Base-by-base conservation (phyloP, 331 rosid species). In the Arachis monticola region DNA sequence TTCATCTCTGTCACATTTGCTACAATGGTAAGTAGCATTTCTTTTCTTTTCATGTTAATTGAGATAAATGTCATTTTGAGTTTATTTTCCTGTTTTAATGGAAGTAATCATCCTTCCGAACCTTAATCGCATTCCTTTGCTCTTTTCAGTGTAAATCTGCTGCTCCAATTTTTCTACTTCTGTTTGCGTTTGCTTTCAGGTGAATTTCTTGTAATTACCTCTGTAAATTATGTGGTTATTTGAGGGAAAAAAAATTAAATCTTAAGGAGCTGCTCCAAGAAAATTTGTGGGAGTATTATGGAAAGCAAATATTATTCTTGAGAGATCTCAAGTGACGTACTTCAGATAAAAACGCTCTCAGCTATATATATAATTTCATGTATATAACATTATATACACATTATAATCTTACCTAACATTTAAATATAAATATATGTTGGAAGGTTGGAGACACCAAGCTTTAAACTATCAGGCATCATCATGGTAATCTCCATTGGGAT, bases 161-260 rank as follows among this genome's bases (percentile, higher is more conserved):
- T 13, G 89, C 99, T 84, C 99, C 99, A 57, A 87, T 95, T 81
- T 95, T 95, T 81, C 97, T 95, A 63, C 96, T 95, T 70, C 93
- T 95, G 65, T 95, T 95, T 81, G 99, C 99, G 74, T 95, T 95
- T 77, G 97, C 92, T 82, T 90, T 95, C 87, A 87, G 96, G 99
- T 95, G 68, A 78, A 70, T 76, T 72, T 69, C 80, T 75, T 73
- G 48, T 76, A 66, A 35, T 57, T 78, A 72, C 40, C 80, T 56
- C 63, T 80, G 8, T 45, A 76, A 76, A 73, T 62, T 69, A 74
- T 59, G 59, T 22, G 27, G 27, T 22, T 22, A 22, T 22, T 22
- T 22, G 27, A 22, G 27, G 27, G 27, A 22, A 22, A 22, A 22
- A 1, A 22, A 22, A 22, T 0, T 22, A 22, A 22, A 22, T 22